phyloP scores from a whole-genome alignment of 2,329 filamentous ascomycete species.

The Aspergillus pseudoterreus region DNA sequence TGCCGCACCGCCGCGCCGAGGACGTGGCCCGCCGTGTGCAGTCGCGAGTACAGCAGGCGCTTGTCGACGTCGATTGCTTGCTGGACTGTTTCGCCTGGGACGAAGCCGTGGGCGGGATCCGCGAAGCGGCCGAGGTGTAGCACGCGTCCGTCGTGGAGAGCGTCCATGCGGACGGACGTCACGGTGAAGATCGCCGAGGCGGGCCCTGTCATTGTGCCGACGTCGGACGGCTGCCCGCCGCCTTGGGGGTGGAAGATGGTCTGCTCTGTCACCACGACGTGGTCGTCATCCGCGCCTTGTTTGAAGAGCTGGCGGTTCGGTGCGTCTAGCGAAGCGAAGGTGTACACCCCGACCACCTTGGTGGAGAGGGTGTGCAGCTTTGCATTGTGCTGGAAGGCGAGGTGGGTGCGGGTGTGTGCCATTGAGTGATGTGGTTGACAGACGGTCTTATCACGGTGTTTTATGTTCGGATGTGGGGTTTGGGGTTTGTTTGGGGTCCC shows the following conservation, averaged over 20 bases:
- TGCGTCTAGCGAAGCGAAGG: conserved; percentile 50
- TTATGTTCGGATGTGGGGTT: no score
- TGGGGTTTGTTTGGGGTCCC: no score
- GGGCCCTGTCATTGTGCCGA: conserved; percentile 51
- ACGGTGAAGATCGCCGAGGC: conserved; percentile 48
- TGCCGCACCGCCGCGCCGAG: conserved; percentile 64
- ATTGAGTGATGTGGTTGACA: no score
- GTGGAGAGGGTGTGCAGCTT: conserved; percentile 43
- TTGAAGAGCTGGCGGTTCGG: conserved; percentile 58
- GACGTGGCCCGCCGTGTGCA: conserved; percentile 72
- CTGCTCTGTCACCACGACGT: conserved; percentile 57
- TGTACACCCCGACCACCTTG: conserved; percentile 45
- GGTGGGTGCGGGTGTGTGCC: conserved; percentile 11
- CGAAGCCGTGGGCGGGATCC: conserved; percentile 31
- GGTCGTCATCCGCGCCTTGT: conserved; percentile 47
- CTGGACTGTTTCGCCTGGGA: conserved; percentile 43
- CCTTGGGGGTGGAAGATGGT: conserved; percentile 77
- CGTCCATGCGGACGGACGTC: conserved; percentile 53
- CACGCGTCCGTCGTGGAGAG: conserved; percentile 53
- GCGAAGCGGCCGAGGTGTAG: conserved; percentile 63
- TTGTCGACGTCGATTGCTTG: conserved; percentile 61
- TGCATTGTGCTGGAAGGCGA: conserved; percentile 36
- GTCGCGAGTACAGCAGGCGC: conserved; percentile 60
- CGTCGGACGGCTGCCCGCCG: conserved; percentile 69
- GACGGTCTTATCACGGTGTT: no score